phyloP scores from a whole-genome alignment of 2,329 filamentous ascomycete genomes.

The Chrysosporium keratinophilum region DNA sequence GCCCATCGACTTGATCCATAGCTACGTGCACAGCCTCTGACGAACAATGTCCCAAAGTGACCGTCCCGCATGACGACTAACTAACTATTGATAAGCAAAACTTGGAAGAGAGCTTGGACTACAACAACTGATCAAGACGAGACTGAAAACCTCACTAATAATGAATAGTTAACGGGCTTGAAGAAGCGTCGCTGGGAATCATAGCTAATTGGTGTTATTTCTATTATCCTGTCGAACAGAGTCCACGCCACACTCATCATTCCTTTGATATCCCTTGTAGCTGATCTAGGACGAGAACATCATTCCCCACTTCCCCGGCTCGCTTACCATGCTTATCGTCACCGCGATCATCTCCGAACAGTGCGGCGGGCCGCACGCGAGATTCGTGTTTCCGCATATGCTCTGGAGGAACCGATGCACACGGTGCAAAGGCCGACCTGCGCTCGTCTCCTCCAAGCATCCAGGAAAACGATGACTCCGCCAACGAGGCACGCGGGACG shows the following conservation, averaged over 20 bases:
- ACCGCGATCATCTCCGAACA: constrained; percentile 23
- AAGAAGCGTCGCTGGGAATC: background rate
- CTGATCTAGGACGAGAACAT: constrained; percentile 32
- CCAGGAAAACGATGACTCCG: constrained; percentile 41
- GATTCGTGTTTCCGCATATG: constrained; percentile 17
- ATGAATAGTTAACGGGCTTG: background rate
- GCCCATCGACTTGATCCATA: too few relatives aligned
- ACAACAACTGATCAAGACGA: background rate
- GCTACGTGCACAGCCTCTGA: too few relatives aligned
- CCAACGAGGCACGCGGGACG: constrained; percentile 32
- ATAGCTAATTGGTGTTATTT: background rate
- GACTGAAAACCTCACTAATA: background rate
- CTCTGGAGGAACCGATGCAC: constrained; percentile 37
- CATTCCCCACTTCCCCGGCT: constrained; percentile 25
- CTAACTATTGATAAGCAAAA: too few relatives aligned
- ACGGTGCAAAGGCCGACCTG: constrained; percentile 38
- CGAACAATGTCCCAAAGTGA: too few relatives aligned
- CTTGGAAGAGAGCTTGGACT: background rate
- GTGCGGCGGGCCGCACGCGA: constrained; percentile 1
- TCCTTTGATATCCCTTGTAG: constrained; percentile 9
- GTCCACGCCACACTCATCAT: background rate
- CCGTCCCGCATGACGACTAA: too few relatives aligned
- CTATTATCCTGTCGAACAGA: background rate
- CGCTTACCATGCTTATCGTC: constrained; percentile 22
- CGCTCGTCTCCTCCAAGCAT: constrained; percentile 40